phyloP scores from a whole-genome alignment of 2,329 filamentous ascomycete genomes.

The Fusarium aywerte region DNA sequence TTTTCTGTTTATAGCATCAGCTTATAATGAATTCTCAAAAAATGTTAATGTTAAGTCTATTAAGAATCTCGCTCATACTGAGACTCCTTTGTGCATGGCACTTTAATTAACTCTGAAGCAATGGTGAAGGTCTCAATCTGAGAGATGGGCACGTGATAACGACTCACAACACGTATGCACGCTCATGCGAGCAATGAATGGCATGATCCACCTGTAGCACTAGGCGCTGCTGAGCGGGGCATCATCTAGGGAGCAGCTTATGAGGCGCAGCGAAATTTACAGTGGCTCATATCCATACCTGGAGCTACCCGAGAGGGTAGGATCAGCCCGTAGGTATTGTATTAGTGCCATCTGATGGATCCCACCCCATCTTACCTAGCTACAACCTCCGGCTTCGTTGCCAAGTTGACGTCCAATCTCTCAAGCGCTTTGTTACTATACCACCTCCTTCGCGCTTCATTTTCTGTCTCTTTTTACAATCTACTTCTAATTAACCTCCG shows the following conservation, averaged over 20 bases:
- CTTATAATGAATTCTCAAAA: conserved; percentile 45
- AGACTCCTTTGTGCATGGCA: background rate
- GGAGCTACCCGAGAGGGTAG: conserved; percentile 17
- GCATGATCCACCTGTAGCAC: conserved; percentile 31
- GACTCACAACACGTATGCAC: conserved; percentile 15
- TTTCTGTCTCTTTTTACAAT: conserved; percentile 15
- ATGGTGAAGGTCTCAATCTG: background rate
- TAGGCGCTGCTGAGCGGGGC: background rate
- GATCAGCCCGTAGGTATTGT: conserved; percentile 14
- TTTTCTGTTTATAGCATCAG: conserved; percentile 41
- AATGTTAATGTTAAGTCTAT: conserved; percentile 15
- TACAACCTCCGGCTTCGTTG: conserved; percentile 38
- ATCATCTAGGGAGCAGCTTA: conserved; percentile 33
- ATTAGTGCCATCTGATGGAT: conserved; percentile 14
- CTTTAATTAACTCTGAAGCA: background rate
- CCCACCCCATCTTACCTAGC: conserved; percentile 32
- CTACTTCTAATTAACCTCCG: conserved; percentile 32
- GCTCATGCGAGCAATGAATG: conserved; percentile 18
- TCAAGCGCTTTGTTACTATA: conserved; percentile 10
- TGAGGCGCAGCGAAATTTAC: conserved; percentile 43
- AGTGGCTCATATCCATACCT: conserved; percentile 36
- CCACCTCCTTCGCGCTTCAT: conserved; percentile 11
- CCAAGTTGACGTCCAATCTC: conserved; percentile 35
- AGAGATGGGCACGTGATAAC: conserved; percentile 33
- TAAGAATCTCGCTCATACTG: background rate